Percentiles rank a stretch among this genome's conserved stretches.
Evolutionary conservation across 129 eudicot species (phyloP).

Genomic region (sunflower (Helianthus annuus)): DNA sequence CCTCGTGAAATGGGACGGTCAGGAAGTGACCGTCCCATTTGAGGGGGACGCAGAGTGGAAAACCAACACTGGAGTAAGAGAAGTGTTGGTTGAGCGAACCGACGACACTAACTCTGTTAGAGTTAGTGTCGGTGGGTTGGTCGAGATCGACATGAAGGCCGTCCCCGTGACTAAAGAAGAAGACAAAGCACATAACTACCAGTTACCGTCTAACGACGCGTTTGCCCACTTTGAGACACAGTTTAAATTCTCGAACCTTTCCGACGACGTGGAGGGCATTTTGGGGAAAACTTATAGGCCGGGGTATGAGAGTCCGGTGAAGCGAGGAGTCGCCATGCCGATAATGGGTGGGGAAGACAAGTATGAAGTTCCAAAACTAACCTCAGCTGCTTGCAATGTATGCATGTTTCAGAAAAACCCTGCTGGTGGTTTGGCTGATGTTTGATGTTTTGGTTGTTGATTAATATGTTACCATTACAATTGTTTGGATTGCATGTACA

Average conservation of each 20-base stretch:
- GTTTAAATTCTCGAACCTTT: constrained; percentile 43
- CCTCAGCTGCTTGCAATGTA: constrained; percentile 45
- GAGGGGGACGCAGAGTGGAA: constrained; percentile 60
- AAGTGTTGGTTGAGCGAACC: constrained; percentile 53
- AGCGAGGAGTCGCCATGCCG: constrained; percentile 60
- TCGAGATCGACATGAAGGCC: constrained; percentile 51
- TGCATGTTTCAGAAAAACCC: constrained; percentile 45
- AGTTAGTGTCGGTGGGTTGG: constrained; percentile 36
- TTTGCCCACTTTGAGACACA: constrained; percentile 70
- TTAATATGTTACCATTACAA: constrained; percentile 10
- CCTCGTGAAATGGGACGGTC: constrained; percentile 47
- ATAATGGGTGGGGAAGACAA: constrained; percentile 74
- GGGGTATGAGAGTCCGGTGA: constrained; percentile 49
- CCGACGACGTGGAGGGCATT: constrained; percentile 58
- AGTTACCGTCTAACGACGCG: constrained; percentile 52
- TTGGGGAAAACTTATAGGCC: constrained; percentile 60
- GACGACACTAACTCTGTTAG: constrained; percentile 52
- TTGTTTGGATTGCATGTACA: constrained; percentile 17
- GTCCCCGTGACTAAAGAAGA: constrained; percentile 54
- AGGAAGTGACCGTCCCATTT: constrained; percentile 40
- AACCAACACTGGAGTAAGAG: constrained; percentile 30
- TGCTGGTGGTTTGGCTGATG: constrained; percentile 5
- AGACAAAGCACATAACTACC: constrained; percentile 60
- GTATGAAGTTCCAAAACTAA: constrained; percentile 47
- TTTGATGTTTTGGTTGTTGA: constrained; percentile 18